These are phyloP conservation scores for Eucalyptus regnans DNA, from an alignment of 345 rosid species.

Conservation along the genomic window DNA sequence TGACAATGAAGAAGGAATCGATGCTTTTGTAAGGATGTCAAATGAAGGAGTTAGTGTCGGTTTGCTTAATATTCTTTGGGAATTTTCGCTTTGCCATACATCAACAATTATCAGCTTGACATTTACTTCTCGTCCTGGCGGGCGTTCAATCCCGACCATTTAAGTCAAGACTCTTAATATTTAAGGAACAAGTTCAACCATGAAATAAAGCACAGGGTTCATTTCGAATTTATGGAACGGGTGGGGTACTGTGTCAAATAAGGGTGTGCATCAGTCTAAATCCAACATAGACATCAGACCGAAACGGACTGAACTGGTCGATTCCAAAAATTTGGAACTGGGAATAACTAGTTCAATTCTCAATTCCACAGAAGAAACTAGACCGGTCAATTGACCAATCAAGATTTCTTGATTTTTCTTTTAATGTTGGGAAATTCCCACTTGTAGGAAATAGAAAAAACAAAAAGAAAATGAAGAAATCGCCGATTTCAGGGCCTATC, in stretches of 20 bases:
- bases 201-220: neutral
- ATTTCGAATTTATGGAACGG: neutral
- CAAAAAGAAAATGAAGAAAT: neutral
- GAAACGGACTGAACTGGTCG: accelerated
- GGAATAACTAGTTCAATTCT: neutral
- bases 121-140: neutral
- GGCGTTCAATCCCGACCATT: neutral
- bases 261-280: neutral
- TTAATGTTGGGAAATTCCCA: neutral
- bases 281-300: neutral
- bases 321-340: neutral
- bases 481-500: neutral
- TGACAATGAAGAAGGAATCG: neutral
- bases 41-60: neutral
- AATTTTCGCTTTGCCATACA: neutral
- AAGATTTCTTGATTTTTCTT: neutral
- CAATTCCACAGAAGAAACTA: neutral
- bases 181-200: neutral
- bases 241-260: neutral
- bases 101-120: neutral
- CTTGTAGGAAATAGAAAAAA: neutral
- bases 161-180: neutral
- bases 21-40: neutral
- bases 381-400: accelerated
- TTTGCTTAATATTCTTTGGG: neutral